Conservation (phyloP, 768 basidiomycete species). For the Collybiopsis confluens region DNA sequence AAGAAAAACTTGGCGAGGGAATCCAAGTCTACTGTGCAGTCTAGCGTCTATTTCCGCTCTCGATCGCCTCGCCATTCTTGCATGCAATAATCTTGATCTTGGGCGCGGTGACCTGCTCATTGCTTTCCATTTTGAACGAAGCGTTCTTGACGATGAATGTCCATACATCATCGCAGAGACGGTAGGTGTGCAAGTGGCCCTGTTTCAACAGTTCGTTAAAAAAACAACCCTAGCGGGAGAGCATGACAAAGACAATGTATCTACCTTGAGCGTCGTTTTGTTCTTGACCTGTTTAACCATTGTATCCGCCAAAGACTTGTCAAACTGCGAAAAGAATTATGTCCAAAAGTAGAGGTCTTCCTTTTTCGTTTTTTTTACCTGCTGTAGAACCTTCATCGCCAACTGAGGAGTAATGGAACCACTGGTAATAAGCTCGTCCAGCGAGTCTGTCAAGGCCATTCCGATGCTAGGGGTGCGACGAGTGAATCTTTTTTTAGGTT, state of each 20-base stretch:
- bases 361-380: conserved; percentile 49
- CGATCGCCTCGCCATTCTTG: conserved; percentile 89
- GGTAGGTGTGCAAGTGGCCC: conserved; percentile 92
- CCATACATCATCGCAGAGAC: conserved; percentile 96
- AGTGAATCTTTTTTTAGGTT: too few relatives aligned
- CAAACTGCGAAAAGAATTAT: conserved; percentile 76
- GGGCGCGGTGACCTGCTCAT: conserved; percentile 65
- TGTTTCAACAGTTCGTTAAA: conserved; percentile 23
- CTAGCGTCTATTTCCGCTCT: conserved; percentile 21
- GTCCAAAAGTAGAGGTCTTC: too few relatives aligned
- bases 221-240: not conserved
- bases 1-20: too few relatives aligned
- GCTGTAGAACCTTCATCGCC: conserved; percentile 97
- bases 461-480: conserved; percentile 84
- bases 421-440: conserved; percentile 96
- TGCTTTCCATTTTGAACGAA: conserved; percentile 92
- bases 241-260: conserved; percentile 9
- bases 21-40: too few relatives aligned
- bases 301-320: conserved; percentile 90
- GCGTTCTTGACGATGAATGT: conserved; percentile 96
- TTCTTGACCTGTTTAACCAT: conserved; percentile 92
- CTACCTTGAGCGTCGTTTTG: conserved; percentile 89
- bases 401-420: conserved; percentile 96
- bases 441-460: conserved; percentile 94
- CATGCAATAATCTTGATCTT: conserved; percentile 98